Evolutionary conservation across 2,329 filamentous ascomycete species (phyloP), one percentile per base, ranked within the genome.

Genomic region (Talaromyces rugulosus): DNA sequence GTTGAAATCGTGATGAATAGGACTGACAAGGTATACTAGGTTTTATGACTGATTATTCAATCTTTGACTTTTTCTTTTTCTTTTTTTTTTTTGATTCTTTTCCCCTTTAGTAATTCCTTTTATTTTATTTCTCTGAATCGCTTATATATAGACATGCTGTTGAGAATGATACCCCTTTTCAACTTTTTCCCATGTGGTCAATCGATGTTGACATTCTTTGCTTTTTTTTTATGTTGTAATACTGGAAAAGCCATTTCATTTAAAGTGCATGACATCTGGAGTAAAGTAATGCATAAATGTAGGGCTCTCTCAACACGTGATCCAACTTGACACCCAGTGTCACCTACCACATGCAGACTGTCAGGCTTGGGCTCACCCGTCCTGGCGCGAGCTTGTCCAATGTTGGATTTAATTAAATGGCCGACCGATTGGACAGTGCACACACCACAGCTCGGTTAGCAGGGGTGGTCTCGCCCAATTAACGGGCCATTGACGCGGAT

Each of bases 151-250:
- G 28, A 55, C 33, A 18, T 30, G 12, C 36, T 56, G 36, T 33
- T 56, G 23, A 53, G 50, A 30, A 53, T 53, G 50, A 53, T 53
- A 53, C 50, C 50, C 50, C 50, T 53, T 53, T 53, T 27, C 50
- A 53, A 16, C 14, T 14, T 28, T 31, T 52, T 52, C 12, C 5
- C n/a, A n/a, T n/a, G n/a, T n/a, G n/a, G n/a, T n/a, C n/a, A n/a
- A n/a, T n/a, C n/a, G n/a, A n/a, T 36, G 11, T 36, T 36, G 12
- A 5, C 11, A 4, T 52, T 30, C 9, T 14, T 47, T 47, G n/a
- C 42, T 23, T 3, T 36, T 12, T 36, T 36, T 7, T 36, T 36
- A 36, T 9, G n/a, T 23, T 18, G 42, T 47, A 42, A 42, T 42
- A 44, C 40, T 12, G 23, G 23, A 23, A 1, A 23, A 23, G 23